Evolutionary conservation across 2,329 filamentous ascomycete genomes (phyloP), one percentile per base, ranked within the genome.

Genomic region (Ciborinia camelliae): DNA sequence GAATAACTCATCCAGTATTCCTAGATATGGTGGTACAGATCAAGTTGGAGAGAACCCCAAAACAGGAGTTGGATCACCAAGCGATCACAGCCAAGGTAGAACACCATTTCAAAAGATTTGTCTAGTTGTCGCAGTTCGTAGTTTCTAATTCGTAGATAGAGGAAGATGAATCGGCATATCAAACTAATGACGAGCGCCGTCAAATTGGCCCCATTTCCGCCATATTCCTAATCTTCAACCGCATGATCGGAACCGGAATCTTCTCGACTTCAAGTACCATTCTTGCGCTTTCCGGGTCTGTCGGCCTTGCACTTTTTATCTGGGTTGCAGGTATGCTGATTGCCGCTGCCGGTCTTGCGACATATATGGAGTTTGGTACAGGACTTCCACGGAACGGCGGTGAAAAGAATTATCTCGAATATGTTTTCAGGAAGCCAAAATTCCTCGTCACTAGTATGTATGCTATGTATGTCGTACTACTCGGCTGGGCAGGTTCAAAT

Each of bases 401-500:
- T 23, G 85, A 88, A 75, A 87, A 88, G 77, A 87, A 86, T 75
- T 88, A 89, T 71, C 84, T 89, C 68, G 86, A 89, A 72, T 87
- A 80, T 73, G 83, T 87, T 60, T 89, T 82, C 77, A 80, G 82
- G 43, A 81, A 79, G 69, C 87, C 87, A 2, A 81, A 79, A 69
- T 88, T 88, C 72, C 79, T 89, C 10, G 81, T 80, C 53, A 89
- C 86, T 9, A 82, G 81, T 18, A 77, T 88, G 63, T 89, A 87
- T 75, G 78, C 81, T 4, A 81, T 82, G 37, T 88, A 89, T 67
- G 83, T 87, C 15, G 72, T 90, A 32, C 79, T 90, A 1, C 81
- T 89, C 23, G 85, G 84, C 15, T 89, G 86, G 85, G 85, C 86
- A 0, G 84, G 84, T 8, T 84, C 84, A 18, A 90, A 90, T 75